These are phyloP conservation scores for Tulasnella sp. DNA, from an alignment of 768 basidiomycete species.

Conservation along the genomic window DNA sequence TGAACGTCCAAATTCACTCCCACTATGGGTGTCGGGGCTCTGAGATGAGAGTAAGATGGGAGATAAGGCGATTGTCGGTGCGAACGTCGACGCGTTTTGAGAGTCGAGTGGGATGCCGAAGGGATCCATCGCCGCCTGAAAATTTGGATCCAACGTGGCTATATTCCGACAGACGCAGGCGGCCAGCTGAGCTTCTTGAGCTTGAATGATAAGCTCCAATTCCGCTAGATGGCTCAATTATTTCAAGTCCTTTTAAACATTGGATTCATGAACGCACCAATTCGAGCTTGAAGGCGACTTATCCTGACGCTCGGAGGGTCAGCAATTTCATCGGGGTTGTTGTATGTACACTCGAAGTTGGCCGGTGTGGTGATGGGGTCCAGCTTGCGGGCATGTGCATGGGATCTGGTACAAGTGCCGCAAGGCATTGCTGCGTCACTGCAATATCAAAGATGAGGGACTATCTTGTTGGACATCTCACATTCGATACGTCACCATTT, in stretches of 20 bases:
- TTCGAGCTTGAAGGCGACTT: background rate
- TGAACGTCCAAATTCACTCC: background rate
- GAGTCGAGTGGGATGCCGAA: no score
- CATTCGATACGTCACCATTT: background rate
- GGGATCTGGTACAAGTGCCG: background rate
- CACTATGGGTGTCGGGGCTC: no score
- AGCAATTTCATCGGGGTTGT: slow-evolving; percentile 8
- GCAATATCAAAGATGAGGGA: background rate
- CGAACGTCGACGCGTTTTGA: no score
- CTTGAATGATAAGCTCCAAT: background rate
- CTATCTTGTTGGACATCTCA: background rate
- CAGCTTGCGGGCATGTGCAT: background rate
- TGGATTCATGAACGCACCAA: background rate
- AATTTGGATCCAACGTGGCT: background rate
- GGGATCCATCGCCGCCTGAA: background rate
- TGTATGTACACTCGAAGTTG: slow-evolving; percentile 5
- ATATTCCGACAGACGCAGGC: background rate
- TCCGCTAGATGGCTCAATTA: background rate
- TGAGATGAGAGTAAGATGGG: no score
- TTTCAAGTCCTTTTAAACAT: background rate
- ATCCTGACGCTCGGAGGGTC: background rate
- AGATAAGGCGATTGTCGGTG: no score
- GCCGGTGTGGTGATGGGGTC: background rate
- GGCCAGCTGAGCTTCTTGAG: slow-evolving; percentile 1
- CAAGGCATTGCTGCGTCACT: slow-evolving; percentile 10